Evolutionary conservation across 148 eudicot species (phyloP).

Genomic region (Chenopodium suecicum): DNA sequence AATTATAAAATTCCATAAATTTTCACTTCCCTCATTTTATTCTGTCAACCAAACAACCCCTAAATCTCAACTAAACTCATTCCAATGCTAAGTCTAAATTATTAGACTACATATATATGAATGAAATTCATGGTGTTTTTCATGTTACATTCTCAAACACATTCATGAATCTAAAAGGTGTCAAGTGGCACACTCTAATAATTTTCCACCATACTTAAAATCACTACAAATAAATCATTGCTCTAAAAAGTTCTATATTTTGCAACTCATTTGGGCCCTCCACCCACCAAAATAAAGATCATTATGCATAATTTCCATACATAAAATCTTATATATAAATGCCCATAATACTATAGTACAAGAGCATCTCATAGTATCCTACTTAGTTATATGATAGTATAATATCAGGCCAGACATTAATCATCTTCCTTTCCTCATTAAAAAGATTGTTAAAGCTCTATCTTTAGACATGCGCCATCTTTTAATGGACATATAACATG

Average conservation of each 20-base stretch:
- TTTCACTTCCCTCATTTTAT: too few relatives aligned
- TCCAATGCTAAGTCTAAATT: too few relatives aligned
- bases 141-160: not conserved
- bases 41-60: too few relatives aligned
- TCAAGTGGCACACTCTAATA: not conserved
- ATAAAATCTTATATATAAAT: not conserved
- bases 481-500: not conserved
- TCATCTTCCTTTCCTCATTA: slow-evolving; percentile 3
- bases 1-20: too few relatives aligned
- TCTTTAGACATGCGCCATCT: slow-evolving; percentile 21
- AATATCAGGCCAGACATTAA: slow-evolving; percentile 21
- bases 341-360: not conserved
- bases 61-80: too few relatives aligned
- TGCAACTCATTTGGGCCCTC: not conserved
- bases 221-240: slow-evolving; percentile 5
- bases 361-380: not conserved
- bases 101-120: not conserved
- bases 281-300: not conserved
- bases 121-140: too few relatives aligned
- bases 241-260: not conserved
- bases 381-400: slow-evolving; percentile 9
- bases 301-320: not conserved
- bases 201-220: not conserved
- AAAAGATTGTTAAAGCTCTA: not conserved
- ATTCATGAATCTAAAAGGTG: not conserved